Conservation (phyloP, 345 rosid genomes). For the Populus alba region DNA sequence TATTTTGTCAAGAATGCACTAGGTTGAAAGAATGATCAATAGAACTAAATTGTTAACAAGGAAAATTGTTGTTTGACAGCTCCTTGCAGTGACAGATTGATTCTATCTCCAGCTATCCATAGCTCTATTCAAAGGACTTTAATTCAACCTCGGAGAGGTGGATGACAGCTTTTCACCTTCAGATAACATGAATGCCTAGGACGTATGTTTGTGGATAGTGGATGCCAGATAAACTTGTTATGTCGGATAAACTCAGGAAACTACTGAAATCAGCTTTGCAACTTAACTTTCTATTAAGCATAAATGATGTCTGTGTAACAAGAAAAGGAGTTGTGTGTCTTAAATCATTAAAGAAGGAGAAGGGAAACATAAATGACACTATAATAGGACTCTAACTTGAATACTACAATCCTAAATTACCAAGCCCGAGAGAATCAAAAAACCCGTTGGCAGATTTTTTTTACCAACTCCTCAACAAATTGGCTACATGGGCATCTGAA, state of each 20-base stretch:
- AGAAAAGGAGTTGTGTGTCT: not conserved
- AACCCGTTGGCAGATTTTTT: not conserved
- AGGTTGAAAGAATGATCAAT: not conserved
- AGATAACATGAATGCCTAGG: not conserved
- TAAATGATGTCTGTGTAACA: not conserved
- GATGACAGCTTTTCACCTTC: not conserved
- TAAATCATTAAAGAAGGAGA: not conserved
- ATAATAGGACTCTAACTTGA: not conserved
- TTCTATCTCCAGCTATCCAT: not conserved
- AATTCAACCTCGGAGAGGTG: not conserved
- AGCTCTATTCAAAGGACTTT: not conserved
- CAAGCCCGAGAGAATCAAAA: not conserved
- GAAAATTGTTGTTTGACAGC: not conserved
- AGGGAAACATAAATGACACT: not conserved
- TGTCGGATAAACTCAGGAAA: not conserved
- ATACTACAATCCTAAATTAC: not conserved
- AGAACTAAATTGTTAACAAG: not conserved
- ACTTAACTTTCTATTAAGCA: not conserved
- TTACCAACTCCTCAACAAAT: not conserved
- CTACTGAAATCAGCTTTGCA: not conserved
- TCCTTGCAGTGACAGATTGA: not conserved
- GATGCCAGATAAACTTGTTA: not conserved
- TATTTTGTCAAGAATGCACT: not conserved
- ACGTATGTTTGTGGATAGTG: not conserved
- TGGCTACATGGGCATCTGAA: not conserved